phyloP scores from a whole-genome alignment of 1,139 yeast species.

The Taphrina confusa region DNA sequence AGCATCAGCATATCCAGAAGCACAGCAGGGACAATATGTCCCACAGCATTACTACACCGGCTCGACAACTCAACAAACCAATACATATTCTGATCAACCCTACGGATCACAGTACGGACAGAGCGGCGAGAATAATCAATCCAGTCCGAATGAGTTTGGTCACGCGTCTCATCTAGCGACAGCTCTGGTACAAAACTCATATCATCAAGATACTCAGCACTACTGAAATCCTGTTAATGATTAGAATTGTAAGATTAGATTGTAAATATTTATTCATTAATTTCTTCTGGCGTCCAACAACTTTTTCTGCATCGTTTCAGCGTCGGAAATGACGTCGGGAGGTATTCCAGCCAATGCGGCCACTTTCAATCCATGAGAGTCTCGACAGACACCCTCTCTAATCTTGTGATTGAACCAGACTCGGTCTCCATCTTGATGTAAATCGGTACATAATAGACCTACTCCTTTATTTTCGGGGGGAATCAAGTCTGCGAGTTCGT shows the following conservation, averaged over 20 bases:
- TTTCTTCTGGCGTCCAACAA: neutral
- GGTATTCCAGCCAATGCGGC: slow-evolving; percentile 40
- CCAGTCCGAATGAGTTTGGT: no score
- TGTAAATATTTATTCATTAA: neutral
- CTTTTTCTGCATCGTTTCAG: slow-evolving; percentile 6
- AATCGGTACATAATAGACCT: slow-evolving; percentile 17
- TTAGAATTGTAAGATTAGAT: no score
- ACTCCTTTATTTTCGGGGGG: neutral
- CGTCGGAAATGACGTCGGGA: slow-evolving; percentile 22
- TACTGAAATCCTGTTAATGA: no score
- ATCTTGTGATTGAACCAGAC: slow-evolving; percentile 22
- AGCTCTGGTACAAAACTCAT: no score
- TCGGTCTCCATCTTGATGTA: slow-evolving; percentile 1
- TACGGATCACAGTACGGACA: neutral
- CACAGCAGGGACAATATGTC: no score
- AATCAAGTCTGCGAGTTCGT: slow-evolving; percentile 47
- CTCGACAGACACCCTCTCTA: slow-evolving; percentile 32
- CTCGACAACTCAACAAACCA: no score
- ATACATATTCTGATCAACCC: no score
- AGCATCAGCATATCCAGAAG: no score
- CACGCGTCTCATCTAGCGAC: no score
- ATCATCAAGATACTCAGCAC: no score
- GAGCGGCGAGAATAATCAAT: no score
- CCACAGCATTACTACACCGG: no score
- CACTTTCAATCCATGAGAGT: slow-evolving; percentile 41